Conservation (phyloP, 257 asterid species). For the Haberlea rhodopensis region DNA sequence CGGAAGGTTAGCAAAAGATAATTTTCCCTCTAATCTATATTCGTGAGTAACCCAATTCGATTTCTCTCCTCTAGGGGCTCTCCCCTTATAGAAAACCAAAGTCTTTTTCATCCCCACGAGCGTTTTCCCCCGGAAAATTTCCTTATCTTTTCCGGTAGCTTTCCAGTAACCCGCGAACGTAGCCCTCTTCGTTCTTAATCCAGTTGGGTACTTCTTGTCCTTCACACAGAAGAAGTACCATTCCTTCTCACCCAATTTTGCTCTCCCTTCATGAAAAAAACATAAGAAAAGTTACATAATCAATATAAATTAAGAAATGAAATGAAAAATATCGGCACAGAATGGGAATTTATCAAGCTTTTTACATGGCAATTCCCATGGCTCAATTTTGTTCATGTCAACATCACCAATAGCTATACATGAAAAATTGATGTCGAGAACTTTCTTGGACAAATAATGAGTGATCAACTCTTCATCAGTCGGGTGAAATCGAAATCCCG, state of each 20-base stretch:
- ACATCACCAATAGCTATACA: conserved; percentile 69
- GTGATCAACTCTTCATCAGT: conserved; percentile 83
- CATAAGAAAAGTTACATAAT: neutral
- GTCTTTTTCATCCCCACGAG: conserved; percentile 90
- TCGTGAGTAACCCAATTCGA: conserved; percentile 91
- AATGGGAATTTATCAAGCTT: neutral
- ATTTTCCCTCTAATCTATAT: conserved; percentile 61
- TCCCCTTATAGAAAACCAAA: conserved; percentile 71
- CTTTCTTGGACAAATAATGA: conserved; percentile 58
- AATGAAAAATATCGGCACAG: neutral
- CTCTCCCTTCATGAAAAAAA: conserved; percentile 50
- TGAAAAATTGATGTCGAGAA: conserved; percentile 37
- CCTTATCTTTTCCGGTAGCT: conserved; percentile 86
- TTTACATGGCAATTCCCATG: conserved; percentile 91
- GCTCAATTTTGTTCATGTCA: conserved; percentile 82
- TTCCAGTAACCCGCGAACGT: conserved; percentile 87
- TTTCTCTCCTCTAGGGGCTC: conserved; percentile 83
- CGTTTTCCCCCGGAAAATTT: conserved; percentile 52
- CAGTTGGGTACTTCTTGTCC: conserved; percentile 83
- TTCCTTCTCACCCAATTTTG: conserved; percentile 75
- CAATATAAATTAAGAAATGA: neutral
- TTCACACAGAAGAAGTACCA: conserved; percentile 83
- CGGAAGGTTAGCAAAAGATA: conserved; percentile 32
- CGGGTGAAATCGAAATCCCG: conserved; percentile 90
- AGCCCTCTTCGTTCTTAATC: conserved; percentile 77